These are phyloP conservation scores for Apostasia ramifera DNA, from an alignment of 106 monocot species.

Conservation along the genomic window DNA sequence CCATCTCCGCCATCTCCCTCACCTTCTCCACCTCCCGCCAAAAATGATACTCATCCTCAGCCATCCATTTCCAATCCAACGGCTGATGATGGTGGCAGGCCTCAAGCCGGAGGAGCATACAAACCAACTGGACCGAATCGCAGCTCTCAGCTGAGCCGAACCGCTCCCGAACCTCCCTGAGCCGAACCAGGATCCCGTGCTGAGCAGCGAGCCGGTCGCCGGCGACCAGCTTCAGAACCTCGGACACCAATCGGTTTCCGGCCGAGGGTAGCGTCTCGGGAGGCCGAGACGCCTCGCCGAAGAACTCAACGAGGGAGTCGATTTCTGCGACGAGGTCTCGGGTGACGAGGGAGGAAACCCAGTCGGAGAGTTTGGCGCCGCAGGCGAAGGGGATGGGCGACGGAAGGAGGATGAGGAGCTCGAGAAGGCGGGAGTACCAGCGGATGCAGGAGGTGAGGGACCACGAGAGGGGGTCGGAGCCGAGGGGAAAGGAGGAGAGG, in stretches of 20 bases:
- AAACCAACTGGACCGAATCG: slow-evolving; percentile 39
- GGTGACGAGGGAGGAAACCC: slow-evolving; percentile 21
- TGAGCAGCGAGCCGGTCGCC: slow-evolving; percentile 18
- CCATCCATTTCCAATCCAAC: slow-evolving; percentile 17
- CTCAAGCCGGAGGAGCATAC: slow-evolving; percentile 27
- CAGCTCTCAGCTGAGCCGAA: slow-evolving; percentile 18
- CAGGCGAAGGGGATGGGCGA: background rate
- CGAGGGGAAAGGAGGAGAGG: slow-evolving; percentile 15
- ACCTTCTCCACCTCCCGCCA: slow-evolving; percentile 11
- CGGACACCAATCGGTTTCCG: slow-evolving; percentile 12
- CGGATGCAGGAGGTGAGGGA: slow-evolving; percentile 35
- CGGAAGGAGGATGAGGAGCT: slow-evolving; percentile 17
- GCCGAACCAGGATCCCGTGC: slow-evolving; percentile 18
- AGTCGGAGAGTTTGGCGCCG: background rate
- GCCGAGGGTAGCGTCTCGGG: slow-evolving; percentile 6
- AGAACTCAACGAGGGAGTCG: slow-evolving; percentile 11
- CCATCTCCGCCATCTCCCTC: slow-evolving; percentile 15
- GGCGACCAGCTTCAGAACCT: slow-evolving; percentile 14
- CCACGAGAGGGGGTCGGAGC: slow-evolving; percentile 9
- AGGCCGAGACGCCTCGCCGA: slow-evolving; percentile 12
- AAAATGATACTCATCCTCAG: background rate
- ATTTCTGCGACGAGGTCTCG: slow-evolving; percentile 25
- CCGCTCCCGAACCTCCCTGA: slow-evolving; percentile 30
- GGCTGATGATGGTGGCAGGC: slow-evolving; percentile 1
- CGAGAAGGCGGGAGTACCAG: slow-evolving; percentile 54